Evolutionary conservation across 2,329 filamentous ascomycete species (phyloP), one percentile per base, ranked within the genome.

Genomic region (Verticillium tricorpus): DNA sequence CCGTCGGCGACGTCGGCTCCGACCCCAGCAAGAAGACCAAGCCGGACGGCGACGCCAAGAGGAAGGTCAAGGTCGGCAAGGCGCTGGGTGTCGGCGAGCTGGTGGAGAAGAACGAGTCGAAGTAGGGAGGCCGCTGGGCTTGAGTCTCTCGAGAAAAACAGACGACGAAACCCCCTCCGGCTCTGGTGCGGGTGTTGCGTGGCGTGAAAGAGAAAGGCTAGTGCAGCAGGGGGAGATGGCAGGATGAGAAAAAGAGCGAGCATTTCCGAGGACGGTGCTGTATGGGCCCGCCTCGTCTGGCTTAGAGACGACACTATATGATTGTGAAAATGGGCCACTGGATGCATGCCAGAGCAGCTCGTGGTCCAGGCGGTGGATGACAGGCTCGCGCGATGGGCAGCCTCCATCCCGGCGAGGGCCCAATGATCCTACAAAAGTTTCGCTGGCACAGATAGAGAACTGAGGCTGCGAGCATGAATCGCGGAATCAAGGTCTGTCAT

Each of bases 31-130:
- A 71, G 61, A 67, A 70, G 28, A 75, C 73, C 58, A 82, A 85
- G 59, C 61, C 31, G 70, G 73, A 37, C 31, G 69, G 59, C 45
- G 56, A 39, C 34, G 34, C 32, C 73, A 91, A 90, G 86, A 83
- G 90, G 66, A 93, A 92, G 78, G 91, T 96, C 64, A 93, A 92
- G 78, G 90, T 97, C 58, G 93, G 93, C 17, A 81, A 92, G 69
- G 84, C 82, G 1, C 73, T 96, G 58, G 93, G 93, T 2, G 93
- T 97, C 0, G 90, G 88, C 2, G 89, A 89, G 67, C 75, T 93
- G 71, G 88, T 93, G 25, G 89, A 93, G 80, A 87, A 85, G 78
- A 85, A 85, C 65, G 88, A 90, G 76, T 57, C 57, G 4, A 58
- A 58, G 22, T 58, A 50, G 35, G 22, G 8, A 40, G 19, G n/a